These are phyloP conservation scores for Trapa incisa DNA, from an alignment of 345 rosid species.

Conservation along the genomic window DNA sequence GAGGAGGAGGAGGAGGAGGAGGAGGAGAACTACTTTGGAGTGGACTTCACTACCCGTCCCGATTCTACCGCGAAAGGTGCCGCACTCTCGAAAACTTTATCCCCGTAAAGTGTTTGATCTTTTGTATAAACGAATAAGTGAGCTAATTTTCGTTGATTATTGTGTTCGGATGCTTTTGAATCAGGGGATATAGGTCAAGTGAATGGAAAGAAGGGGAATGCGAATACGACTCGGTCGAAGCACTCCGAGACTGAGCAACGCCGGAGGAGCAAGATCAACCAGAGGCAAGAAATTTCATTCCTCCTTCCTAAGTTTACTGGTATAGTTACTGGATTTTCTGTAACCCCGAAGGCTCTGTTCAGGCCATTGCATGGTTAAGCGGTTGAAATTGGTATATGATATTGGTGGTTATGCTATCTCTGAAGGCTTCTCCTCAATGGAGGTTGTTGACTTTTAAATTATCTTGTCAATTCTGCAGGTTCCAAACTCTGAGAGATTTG, in stretches of 20 bases:
- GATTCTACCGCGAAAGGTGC: conserved; percentile 33
- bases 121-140: background rate
- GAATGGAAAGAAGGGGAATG: conserved; percentile 25
- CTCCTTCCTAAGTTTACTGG: background rate
- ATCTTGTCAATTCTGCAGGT: conserved; percentile 28
- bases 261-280: conserved; percentile 75
- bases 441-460: background rate
- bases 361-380: no score
- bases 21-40: conserved; percentile 36
- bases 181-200: conserved; percentile 25
- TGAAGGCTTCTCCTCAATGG: background rate
- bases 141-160: background rate
- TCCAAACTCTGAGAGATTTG: conserved; percentile 66
- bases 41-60: conserved; percentile 19
- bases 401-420: background rate
- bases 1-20: conserved; percentile 20
- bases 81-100: background rate
- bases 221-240: conserved; percentile 38
- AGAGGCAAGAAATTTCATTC: conserved; percentile 27
- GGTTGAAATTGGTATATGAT: background rate
- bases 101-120: background rate
- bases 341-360: no score
- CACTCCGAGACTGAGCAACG: conserved; percentile 90
- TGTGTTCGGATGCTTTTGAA: background rate
- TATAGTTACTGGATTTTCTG: no score